Evolutionary conservation across 768 basidiomycete species (phyloP).

Genomic region (Xanthoconium purpureum): DNA sequence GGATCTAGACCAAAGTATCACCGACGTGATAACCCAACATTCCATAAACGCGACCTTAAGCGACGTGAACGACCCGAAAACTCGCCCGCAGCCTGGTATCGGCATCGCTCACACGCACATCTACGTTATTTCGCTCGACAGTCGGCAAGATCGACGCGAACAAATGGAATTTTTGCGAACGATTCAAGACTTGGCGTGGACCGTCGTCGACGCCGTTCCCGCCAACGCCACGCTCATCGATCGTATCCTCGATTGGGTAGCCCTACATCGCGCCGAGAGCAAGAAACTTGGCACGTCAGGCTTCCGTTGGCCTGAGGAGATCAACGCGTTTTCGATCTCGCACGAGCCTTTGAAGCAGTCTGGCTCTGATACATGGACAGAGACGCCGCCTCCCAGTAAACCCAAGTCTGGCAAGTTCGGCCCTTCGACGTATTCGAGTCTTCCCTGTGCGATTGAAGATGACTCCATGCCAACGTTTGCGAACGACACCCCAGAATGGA

Average conservation of each 20-base stretch:
- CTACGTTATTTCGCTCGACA: conserved; percentile 60
- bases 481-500: conserved; percentile 40
- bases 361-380: conserved; percentile 26
- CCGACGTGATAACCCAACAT: not conserved
- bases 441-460: conserved; percentile 46
- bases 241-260: conserved; percentile 44
- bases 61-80: not conserved
- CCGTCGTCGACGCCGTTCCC: conserved; percentile 49
- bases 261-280: conserved; percentile 2
- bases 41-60: not conserved
- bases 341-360: conserved; percentile 3
- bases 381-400: not conserved
- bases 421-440: not conserved
- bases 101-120: conserved; percentile 39
- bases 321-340: conserved; percentile 26
- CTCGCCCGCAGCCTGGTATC: conserved; percentile 19
- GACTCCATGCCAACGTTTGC: conserved; percentile 35
- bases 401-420: not conserved
- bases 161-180: conserved; percentile 56
- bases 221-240: conserved; percentile 38
- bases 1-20: conserved; percentile 10
- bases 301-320: conserved; percentile 41
- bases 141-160: conserved; percentile 49
- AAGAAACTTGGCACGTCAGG: not conserved
- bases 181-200: conserved; percentile 49